Evolutionary conservation across 768 basidiomycete species (phyloP), one percentile per base, ranked within the genome.

Genomic region (Podaxis pistillaris): DNA sequence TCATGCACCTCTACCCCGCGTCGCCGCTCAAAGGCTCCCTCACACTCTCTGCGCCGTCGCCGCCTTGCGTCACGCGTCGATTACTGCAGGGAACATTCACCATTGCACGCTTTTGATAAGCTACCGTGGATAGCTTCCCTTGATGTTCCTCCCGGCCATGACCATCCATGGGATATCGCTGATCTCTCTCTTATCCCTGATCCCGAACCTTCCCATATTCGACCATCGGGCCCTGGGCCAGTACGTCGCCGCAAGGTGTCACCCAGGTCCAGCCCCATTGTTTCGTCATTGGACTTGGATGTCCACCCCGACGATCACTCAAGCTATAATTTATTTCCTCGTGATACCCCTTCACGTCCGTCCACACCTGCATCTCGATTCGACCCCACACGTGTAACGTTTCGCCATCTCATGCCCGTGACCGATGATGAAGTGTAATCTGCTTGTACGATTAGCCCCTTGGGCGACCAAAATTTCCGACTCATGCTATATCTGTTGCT

Each of bases 101-200:
- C 75, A 19, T 54, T 66, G 36, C 78, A 79, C 50, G 60, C 70
- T 3, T 88, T 90, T 69, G 88, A 90, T 74, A 76, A 79, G 28
- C 80, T 90, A 9, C 86, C 88, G 3, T 90, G 88, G 88, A 86
- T 88, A 57, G 78, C 86, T 26, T 78, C 83, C 7, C 74, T 89
- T 55, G 84, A 89, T 56, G 63, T 73, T 56, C 64, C 81, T 5
- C 76, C 81, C 13, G 77, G 81, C 57, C 66, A 68, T 62, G 60
- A 76, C 67, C 75, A 78, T 67, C 74, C 74, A 17, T 79, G 78
- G 69, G 85, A 89, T 67, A 82, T 88, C 63, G 87, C 87, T 59
- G 87, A 89, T 73, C 81, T 89, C 49, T 88, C 87, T 1, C 83
- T 86, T 64, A 68, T 88, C n/a, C 78, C 78, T 26, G 72, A 72